Conservation (phyloP, 225 moss, liverwort and hornwort genomes). For the Pleurozium schreberi region DNA sequence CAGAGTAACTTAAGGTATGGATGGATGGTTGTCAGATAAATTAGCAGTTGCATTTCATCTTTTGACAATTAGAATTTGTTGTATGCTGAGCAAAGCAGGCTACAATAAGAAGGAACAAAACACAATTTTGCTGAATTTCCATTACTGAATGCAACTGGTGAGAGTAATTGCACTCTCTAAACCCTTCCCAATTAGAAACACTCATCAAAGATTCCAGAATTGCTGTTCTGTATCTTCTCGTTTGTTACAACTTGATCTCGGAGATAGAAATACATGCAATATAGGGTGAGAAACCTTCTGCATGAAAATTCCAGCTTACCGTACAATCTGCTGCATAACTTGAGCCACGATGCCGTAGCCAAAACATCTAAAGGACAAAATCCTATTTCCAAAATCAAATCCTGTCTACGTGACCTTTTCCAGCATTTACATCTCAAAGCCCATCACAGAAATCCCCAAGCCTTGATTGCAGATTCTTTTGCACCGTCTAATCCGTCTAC, state of each 20-base stretch:
- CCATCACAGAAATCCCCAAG: background rate
- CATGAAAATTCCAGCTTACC: background rate
- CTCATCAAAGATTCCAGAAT: background rate
- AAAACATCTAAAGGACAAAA: background rate
- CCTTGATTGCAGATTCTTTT: background rate
- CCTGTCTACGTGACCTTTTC: background rate
- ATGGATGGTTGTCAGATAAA: background rate
- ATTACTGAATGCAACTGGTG: background rate
- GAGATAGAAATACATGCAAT: background rate
- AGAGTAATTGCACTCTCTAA: background rate
- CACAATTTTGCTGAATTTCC: background rate
- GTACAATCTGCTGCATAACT: background rate
- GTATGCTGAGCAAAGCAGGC: background rate
- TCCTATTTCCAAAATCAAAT: constrained; percentile 5
- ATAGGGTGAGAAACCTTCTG: background rate
- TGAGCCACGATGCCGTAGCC: background rate
- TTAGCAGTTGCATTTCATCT: background rate
- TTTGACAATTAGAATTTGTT: background rate
- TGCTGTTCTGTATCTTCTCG: background rate
- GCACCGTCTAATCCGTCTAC: background rate
- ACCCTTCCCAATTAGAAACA: background rate
- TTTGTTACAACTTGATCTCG: background rate
- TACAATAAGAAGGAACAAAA: background rate
- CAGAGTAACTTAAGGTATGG: too few species aligned
- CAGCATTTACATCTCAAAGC: constrained; percentile 8